A percentile compares a stretch with the other conserved stretches of the same genome.
These are phyloP conservation scores for Aspergillus indologenus DNA, from an alignment of 495 filamentous ascomycete genomes.

Conservation along the genomic window DNA sequence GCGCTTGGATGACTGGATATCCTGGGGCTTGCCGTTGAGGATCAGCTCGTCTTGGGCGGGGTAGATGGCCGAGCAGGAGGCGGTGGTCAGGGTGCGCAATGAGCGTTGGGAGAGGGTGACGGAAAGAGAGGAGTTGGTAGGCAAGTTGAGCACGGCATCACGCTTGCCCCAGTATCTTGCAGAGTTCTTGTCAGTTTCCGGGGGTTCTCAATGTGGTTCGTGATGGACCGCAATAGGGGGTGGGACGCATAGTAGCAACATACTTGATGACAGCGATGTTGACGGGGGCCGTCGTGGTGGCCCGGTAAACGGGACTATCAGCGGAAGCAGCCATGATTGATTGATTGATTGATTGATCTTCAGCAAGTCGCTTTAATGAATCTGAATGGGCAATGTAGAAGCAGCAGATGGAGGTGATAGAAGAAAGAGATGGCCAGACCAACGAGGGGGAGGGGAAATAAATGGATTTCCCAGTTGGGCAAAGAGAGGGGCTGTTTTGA, in stretches of 20 bases:
- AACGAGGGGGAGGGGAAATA: conserved; percentile 11
- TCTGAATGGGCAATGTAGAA: not conserved
- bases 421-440: no score
- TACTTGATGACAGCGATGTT: conserved; percentile 99
- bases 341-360: not conserved
- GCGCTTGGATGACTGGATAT: conserved; percentile 74
- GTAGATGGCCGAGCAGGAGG: conserved; percentile 80
- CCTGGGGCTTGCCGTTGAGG: conserved; percentile 78
- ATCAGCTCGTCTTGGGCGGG: conserved; percentile 67
- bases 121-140: conserved; percentile 94
- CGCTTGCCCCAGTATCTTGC: conserved; percentile 96
- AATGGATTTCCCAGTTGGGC: conserved; percentile 19
- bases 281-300: conserved; percentile 93
- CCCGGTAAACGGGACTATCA: conserved; percentile 64
- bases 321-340: conserved; percentile 45
- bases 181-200: conserved; percentile 22
- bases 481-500: conserved; percentile 6
- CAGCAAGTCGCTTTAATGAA: not conserved
- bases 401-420: conserved; percentile 2
- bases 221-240: conserved; percentile 4
- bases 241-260: conserved; percentile 18
- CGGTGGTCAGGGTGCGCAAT: conserved; percentile 92
- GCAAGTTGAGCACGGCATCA: conserved; percentile 86
- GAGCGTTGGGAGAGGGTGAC: conserved; percentile 94
- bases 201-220: not conserved